Percentiles rank a stretch among this genome's conserved stretches.
phyloP scores from a whole-genome alignment of 23 red algal genomes.

The Gracilaria gracilis region DNA sequence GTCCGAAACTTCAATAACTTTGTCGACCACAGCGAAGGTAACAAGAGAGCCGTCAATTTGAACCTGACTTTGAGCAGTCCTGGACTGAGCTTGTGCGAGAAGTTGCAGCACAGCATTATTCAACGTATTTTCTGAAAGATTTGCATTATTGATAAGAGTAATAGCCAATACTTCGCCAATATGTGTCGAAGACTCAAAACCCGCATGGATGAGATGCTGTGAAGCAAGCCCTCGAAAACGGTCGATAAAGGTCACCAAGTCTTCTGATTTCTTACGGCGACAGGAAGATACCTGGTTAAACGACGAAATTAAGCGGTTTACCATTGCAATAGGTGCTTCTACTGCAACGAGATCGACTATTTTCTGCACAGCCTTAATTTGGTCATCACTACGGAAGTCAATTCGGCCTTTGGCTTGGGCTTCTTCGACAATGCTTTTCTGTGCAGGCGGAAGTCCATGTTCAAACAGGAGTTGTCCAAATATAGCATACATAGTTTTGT shows the following conservation, averaged over 20 bases:
- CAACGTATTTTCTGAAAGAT: too few relatives aligned
- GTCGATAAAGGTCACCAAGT: background rate
- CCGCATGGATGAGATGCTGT: background rate
- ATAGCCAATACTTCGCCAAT: background rate
- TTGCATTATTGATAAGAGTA: too few relatives aligned
- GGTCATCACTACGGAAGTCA: background rate
- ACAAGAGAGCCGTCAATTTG: background rate
- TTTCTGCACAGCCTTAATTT: background rate
- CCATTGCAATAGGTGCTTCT: too few relatives aligned
- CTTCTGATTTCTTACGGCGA: too few relatives aligned
- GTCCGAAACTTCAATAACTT: background rate
- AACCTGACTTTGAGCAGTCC: background rate
- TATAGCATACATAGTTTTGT: too few relatives aligned
- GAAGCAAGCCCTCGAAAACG: background rate
- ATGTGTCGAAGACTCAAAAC: background rate
- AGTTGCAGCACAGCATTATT: too few relatives aligned
- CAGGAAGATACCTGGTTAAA: too few relatives aligned
- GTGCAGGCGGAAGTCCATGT: too few relatives aligned
- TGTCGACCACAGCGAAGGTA: background rate
- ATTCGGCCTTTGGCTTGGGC: constrained; percentile 36
- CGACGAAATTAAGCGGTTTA: too few relatives aligned
- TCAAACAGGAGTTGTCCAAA: too few relatives aligned
- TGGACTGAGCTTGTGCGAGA: background rate
- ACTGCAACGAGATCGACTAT: background rate
- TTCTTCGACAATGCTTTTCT: too few relatives aligned